Evolutionary conservation across 2,329 filamentous ascomycete species (phyloP), one percentile per base, ranked within the genome.

Genomic region (Thielaviopsis ethacetica): DNA sequence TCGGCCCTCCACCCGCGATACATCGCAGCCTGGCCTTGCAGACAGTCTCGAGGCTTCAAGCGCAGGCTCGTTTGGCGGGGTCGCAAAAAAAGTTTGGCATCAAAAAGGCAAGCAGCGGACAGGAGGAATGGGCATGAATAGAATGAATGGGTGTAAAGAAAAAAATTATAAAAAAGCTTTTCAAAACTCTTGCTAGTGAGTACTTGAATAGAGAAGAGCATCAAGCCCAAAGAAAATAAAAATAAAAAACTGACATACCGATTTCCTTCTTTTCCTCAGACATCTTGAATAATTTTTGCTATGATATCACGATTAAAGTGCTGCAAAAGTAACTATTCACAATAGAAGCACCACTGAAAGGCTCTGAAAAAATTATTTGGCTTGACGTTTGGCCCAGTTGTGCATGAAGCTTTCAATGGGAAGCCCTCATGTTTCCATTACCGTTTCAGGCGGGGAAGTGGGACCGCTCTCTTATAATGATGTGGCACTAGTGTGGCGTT

Each of bases 191-290:
- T 13, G 54, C 30, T 17, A 38, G 10, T 22, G 51, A 55, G 50
- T 50, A 50, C 22, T 54, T 49, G 51, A 30, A 30, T 44, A 53
- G 21, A 53, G 47, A 41, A 56, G 51, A 41, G 30, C 22, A 34
- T 24, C 12, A 58, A 53, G 38, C n/a, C 5, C 15, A 58, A 27
- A 53, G 19, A 24, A 24, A 58, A 57, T 27, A 3, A 27, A 24
- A 24, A 58, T 15, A 47, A 62, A 22, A 47, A 50, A 30, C 44
- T 30, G 49, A 71, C 72, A 63, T 67, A 76, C 73, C 75, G 63
- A 70, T 64, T 62, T 72, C 73, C 70, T 75, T 75, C 34, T 61
- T 58, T 22, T 70, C 68, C 59, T 75, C 73, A 66, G 73, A 71
- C 71, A 74, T 73, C 65, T 67, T 73, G 71, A 59, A 61, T 61